Base-by-base conservation (phyloP, 306 rosid species). In the Heteromeles arbutifolia region DNA sequence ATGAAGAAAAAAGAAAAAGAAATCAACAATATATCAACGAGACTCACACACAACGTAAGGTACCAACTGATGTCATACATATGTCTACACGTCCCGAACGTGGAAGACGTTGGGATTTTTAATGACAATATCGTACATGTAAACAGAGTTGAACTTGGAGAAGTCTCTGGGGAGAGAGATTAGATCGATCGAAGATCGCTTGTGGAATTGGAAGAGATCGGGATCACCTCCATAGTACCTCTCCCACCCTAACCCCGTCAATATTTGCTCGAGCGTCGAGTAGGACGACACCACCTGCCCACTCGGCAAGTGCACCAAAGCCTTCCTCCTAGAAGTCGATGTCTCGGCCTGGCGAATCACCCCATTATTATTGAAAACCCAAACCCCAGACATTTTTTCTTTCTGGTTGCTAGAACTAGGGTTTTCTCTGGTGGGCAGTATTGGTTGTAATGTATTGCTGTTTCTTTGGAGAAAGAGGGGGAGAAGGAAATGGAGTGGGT, bases 41-140 rank as follows among this genome's bases (percentile, higher is more conserved):
- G 63, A 70, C 63, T 29, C 18, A 11, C 48, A 63, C 41, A 34
- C 68, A 64, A 64, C 25, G 19, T 17, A 17, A 7, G 43, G 22
- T 31, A 31, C 24, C 68, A 64, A 64, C 44, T 64, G 68, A 64
- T 17, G 37, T 32, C 65, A 8, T 8, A 22, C 24, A 15, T 6
- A 43, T 14, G 24, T 25, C 84, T 83, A 92, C 76, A 78, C 78
- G 59, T 94, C 99, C 62, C 96, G 69, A 45, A 96, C 99, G 28
- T 88, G 99, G 91, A 96, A 96, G 85, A 88, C 70, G 77, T 90
- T 89, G 24, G 98, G 97, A 63, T 77, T 88, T 78, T 96, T 96
- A 72, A 96, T 11, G 82, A 90, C 99, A 4, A 96, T 89, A 66
- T 96, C 99, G 72, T 89, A 96, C 99, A 96, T 96, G 28, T 96